These are phyloP conservation scores for Leucocoprinus birnbaumii DNA, from an alignment of 768 basidiomycete species.

Conservation along the genomic window DNA sequence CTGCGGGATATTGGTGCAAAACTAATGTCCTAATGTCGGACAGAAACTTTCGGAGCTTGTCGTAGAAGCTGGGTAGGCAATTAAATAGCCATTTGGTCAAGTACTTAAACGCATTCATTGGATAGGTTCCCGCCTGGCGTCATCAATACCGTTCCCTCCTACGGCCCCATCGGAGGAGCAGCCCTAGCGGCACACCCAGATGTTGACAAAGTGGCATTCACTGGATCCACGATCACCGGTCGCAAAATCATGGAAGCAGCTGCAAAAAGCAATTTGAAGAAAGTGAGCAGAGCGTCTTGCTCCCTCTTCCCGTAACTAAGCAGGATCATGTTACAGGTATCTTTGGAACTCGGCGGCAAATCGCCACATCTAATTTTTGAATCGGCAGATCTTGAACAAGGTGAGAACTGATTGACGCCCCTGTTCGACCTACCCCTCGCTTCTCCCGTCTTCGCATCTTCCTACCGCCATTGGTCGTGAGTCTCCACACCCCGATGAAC, in stretches of 20 bases:
- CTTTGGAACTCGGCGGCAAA: slow-evolving; percentile 93
- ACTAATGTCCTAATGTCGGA: slow-evolving; percentile 4
- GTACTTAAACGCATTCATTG: slow-evolving; percentile 1
- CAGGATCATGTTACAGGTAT: slow-evolving; percentile 47
- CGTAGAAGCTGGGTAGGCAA: slow-evolving; percentile 74
- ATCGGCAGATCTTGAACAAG: slow-evolving; percentile 88
- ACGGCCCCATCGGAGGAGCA: slow-evolving; percentile 80
- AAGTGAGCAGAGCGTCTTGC: slow-evolving; percentile 39
- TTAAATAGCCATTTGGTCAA: slow-evolving; percentile 9
- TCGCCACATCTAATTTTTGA: slow-evolving; percentile 88
- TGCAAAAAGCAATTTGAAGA: slow-evolving; percentile 92
- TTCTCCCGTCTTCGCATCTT: neutral
- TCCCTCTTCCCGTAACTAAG: neutral
- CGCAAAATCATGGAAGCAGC: slow-evolving; percentile 90
- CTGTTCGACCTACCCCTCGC: neutral
- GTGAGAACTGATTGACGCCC: slow-evolving; percentile 29
- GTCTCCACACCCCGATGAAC: neutral
- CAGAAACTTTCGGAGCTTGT: slow-evolving; percentile 83
- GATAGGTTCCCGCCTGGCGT: slow-evolving; percentile 87
- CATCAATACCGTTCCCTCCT: slow-evolving; percentile 82
- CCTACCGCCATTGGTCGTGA: neutral
- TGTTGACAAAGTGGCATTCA: slow-evolving; percentile 95
- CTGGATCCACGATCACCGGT: slow-evolving; percentile 88
- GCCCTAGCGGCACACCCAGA: slow-evolving; percentile 79
- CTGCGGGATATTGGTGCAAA: slow-evolving; percentile 3